Evolutionary conservation across 2,329 filamentous ascomycete genomes (phyloP), one percentile per base, ranked within the genome.

Genomic region (Penicillium sp.): DNA sequence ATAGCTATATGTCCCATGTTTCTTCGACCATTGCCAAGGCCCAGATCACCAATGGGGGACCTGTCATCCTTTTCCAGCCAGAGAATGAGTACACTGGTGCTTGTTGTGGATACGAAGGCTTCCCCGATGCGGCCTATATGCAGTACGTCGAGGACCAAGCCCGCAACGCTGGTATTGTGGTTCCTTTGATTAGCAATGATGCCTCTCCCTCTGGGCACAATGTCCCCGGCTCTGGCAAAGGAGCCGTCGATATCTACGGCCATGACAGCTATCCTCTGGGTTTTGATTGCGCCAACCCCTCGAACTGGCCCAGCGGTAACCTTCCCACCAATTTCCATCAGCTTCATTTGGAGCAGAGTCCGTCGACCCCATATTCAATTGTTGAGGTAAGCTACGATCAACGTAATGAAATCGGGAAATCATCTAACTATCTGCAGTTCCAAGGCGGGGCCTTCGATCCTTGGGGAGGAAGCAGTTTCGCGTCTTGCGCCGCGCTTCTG

Each of bases 21-120:
- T 82, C 81, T 24, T 77, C 78, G 12, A 83, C 85, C 8, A 86
- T 95, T 59, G 87, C 89, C 4, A 82, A 85, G 49, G 85, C 83
- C 0, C 89, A 94, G 63, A 92, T 95, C 63, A 93, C 88, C 1
- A 89, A 92, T 47, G 89, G 88, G 0, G 90, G 90, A 0, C 89
- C 89, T 0, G 80, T 95, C 7, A 89, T 95, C 54, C 74, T 93
- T 1, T 80, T 88, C 39, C 90, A 95, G 67, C 86, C 88, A 0
- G 90, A 95, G 68, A 95, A 94, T 57, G 90, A 94, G 68, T 92
- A 93, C 65, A 85, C 81, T 1, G 70, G 75, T 16, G 77, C 76
- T 1, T 71, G 74, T 15, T 72, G 71, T 4, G 74, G 74, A 2
- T 39, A 47, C 10, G 73, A 80, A n/a, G 67, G 71, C 2, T 89